A percentile compares a stretch with the other conserved stretches of the same genome.
phyloP scores from a whole-genome alignment of 768 basidiomycete species.

The Tylopilus felleus region DNA sequence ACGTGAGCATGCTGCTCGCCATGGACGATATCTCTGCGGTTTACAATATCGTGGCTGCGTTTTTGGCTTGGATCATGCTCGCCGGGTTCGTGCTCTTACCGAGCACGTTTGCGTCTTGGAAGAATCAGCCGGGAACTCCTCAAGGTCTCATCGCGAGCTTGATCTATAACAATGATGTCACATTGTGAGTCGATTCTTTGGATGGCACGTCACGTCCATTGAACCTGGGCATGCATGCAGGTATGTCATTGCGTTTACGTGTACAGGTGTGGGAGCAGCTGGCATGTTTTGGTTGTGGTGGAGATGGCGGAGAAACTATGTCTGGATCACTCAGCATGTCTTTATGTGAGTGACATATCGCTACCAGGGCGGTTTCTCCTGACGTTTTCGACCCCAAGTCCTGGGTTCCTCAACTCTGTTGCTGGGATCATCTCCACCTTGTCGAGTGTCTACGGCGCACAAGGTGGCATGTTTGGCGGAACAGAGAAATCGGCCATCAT shows the following conservation, averaged over 20 bases:
- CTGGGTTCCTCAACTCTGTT: slow-evolving; percentile 53
- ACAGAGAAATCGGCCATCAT: slow-evolving; percentile 46
- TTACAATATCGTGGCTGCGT: slow-evolving; percentile 49
- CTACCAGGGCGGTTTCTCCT: neutral
- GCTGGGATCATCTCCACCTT: slow-evolving; percentile 57
- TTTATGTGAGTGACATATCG: slow-evolving; percentile 43
- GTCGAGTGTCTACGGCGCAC: slow-evolving; percentile 47
- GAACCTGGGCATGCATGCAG: slow-evolving; percentile 26
- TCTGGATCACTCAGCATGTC: slow-evolving; percentile 56
- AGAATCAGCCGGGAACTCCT: slow-evolving; percentile 25
- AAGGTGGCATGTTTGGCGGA: slow-evolving; percentile 43
- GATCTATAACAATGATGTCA: slow-evolving; percentile 36
- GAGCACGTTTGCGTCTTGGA: slow-evolving; percentile 53
- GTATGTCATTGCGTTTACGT: slow-evolving; percentile 51
- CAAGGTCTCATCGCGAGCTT: slow-evolving; percentile 33
- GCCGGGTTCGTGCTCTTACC: slow-evolving; percentile 64
- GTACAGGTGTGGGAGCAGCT: slow-evolving; percentile 47
- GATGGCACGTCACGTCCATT: neutral
- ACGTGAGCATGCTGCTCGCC: slow-evolving; percentile 61
- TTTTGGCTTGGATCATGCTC: slow-evolving; percentile 62
- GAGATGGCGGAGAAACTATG: slow-evolving; percentile 55
- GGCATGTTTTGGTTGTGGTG: slow-evolving; percentile 63
- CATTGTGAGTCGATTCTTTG: slow-evolving; percentile 38
- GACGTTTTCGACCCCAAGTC: slow-evolving; percentile 33
- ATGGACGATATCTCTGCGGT: slow-evolving; percentile 51